Conservation (phyloP, 2,329 filamentous ascomycete species). For the Fusarium brachygibbosum region DNA sequence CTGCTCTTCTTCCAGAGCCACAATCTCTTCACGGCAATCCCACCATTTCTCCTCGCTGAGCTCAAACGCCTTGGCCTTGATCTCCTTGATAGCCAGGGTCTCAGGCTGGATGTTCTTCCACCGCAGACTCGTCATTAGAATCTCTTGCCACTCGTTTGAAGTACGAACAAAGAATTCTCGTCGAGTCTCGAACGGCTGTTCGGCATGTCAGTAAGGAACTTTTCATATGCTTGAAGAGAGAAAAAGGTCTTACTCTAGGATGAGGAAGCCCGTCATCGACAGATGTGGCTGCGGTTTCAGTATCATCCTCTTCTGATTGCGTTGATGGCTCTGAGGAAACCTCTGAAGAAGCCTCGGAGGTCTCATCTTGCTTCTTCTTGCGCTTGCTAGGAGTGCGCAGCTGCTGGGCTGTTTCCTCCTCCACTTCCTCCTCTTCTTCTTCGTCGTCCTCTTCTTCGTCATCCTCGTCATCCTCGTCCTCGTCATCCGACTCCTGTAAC, state of each 20-base stretch:
- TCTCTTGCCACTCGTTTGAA: slow-evolving; percentile 89
- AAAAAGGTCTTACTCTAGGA: slow-evolving; percentile 62
- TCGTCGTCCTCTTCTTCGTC: slow-evolving; percentile 73
- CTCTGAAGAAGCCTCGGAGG: slow-evolving; percentile 56
- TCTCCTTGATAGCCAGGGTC: slow-evolving; percentile 84
- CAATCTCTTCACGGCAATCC: slow-evolving; percentile 96
- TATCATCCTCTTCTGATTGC: slow-evolving; percentile 60
- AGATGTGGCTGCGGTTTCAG: slow-evolving; percentile 63
- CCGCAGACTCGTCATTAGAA: slow-evolving; percentile 81
- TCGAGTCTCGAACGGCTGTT: slow-evolving; percentile 86
- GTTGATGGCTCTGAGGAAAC: slow-evolving; percentile 46
- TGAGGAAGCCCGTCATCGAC: slow-evolving; percentile 83
- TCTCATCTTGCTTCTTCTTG: slow-evolving; percentile 66
- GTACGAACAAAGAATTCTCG: slow-evolving; percentile 94
- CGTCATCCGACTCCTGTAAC: slow-evolving; percentile 68
- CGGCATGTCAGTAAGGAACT: not conserved
- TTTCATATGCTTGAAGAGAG: not conserved
- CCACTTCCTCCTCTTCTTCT: slow-evolving; percentile 66
- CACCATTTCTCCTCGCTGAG: slow-evolving; percentile 98
- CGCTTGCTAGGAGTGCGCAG: slow-evolving; percentile 67
- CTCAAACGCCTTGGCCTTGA: slow-evolving; percentile 91
- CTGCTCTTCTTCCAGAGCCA: slow-evolving; percentile 92
- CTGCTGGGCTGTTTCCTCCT: slow-evolving; percentile 63
- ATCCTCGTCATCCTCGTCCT: slow-evolving; percentile 70
- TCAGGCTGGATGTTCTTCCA: slow-evolving; percentile 76